Conservation (phyloP, 139 green algal genomes). For the Picochlorum sp. region DNA sequence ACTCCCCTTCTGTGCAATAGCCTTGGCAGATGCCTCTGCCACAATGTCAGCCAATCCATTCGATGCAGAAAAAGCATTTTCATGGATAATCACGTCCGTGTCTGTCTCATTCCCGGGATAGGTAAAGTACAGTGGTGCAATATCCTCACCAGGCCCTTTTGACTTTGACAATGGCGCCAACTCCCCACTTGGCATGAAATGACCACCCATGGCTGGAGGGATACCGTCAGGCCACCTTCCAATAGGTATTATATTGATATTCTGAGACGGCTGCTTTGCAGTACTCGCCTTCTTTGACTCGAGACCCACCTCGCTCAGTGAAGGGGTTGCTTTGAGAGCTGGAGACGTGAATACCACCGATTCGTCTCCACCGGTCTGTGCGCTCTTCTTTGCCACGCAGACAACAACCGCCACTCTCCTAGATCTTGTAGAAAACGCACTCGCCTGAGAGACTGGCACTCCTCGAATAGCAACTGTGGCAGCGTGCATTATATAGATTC, state of each 20-base stretch:
- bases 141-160: constrained; percentile 50
- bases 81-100: constrained; percentile 32
- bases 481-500: too few species aligned
- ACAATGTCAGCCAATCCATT: constrained; percentile 21
- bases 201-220: constrained; percentile 79
- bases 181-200: constrained; percentile 71
- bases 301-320: neutral
- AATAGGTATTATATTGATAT: constrained; percentile 6
- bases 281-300: neutral
- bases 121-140: constrained; percentile 51
- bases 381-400: neutral
- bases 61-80: constrained; percentile 9
- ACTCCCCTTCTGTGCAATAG: constrained; percentile 55
- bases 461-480: too few species aligned
- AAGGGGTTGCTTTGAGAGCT: neutral
- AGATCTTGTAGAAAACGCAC: too few species aligned
- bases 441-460: too few species aligned
- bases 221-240: constrained; percentile 60
- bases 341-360: constrained; percentile 1
- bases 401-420: neutral
- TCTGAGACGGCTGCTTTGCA: neutral
- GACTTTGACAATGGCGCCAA: constrained; percentile 57
- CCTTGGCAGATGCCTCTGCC: constrained; percentile 34
- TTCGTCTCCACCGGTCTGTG: neutral
- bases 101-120: constrained; percentile 41